A percentile compares a stretch with the other conserved stretches of the same genome.
phyloP scores from a whole-genome alignment of 306 rosid species.

The Trifolium fragiferum region DNA sequence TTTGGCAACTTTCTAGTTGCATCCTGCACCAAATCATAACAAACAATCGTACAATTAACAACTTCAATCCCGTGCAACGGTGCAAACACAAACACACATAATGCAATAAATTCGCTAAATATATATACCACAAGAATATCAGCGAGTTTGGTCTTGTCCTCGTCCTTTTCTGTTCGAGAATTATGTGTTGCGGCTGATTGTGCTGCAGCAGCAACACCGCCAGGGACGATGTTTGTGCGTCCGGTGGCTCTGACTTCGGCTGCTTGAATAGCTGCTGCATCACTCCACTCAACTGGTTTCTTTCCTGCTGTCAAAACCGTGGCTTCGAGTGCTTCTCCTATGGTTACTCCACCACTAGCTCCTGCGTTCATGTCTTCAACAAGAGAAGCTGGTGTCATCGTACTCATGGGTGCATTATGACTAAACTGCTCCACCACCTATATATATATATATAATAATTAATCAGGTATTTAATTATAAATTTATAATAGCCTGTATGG shows the following conservation, averaged over 20 bases:
- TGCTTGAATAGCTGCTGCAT: constrained; percentile 78
- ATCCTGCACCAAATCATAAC: constrained; percentile 41
- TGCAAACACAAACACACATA: not conserved
- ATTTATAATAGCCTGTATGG: too few species aligned
- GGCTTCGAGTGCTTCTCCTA: constrained; percentile 82
- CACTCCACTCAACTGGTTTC: constrained; percentile 68
- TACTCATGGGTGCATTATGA: constrained; percentile 38
- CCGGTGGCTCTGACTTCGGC: constrained; percentile 79
- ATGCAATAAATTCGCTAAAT: not conserved
- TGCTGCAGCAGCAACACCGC: constrained; percentile 72
- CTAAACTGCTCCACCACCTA: constrained; percentile 58
- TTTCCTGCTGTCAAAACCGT: constrained; percentile 57
- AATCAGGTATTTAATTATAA: not conserved
- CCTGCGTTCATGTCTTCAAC: constrained; percentile 25
- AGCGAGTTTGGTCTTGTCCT: constrained; percentile 65
- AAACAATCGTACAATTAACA: not conserved
- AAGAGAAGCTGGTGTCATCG: constrained; percentile 33
- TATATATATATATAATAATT: not conserved
- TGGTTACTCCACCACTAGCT: constrained; percentile 51
- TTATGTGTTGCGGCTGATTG: constrained; percentile 75
- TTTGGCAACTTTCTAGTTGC: constrained; percentile 62
- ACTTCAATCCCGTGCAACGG: not conserved
- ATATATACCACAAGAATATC: constrained; percentile 58
- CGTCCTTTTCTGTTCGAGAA: constrained; percentile 52
- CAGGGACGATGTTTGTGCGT: constrained; percentile 61